Conservation (phyloP, 371 early-diverging fungal genomes). For the Rhizomucor pusillus region DNA sequence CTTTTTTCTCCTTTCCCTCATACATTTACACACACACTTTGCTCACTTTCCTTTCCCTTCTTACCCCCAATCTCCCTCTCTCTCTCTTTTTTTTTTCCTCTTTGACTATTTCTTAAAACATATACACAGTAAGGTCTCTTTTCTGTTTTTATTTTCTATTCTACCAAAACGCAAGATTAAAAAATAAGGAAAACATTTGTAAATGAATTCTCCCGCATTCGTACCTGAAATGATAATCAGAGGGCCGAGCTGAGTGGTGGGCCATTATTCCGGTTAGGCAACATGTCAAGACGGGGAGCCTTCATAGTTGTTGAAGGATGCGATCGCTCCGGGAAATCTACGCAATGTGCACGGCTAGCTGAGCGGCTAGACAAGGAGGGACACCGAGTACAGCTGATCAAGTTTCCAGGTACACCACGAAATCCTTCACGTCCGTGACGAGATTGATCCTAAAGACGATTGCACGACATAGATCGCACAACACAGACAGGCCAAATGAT, state of each 20-base stretch:
- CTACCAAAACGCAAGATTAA: too few relatives aligned
- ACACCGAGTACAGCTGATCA: slow-evolving; percentile 47
- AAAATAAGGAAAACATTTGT: too few relatives aligned
- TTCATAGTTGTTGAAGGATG: slow-evolving; percentile 98
- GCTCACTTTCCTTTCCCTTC: background rate
- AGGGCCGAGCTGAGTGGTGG: too few relatives aligned
- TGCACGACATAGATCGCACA: slow-evolving; percentile 76
- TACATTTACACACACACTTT: background rate
- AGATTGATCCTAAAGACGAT: too few relatives aligned
- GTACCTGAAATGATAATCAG: too few relatives aligned
- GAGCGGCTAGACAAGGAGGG: slow-evolving; percentile 52
- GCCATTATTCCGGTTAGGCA: too few relatives aligned
- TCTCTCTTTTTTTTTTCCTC: background rate
- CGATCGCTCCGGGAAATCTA: slow-evolving; percentile 96
- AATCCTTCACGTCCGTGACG: too few relatives aligned
- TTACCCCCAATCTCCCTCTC: background rate
- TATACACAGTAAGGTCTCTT: too few relatives aligned
- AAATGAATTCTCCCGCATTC: too few relatives aligned
- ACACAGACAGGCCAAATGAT: slow-evolving; percentile 92
- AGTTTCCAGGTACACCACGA: slow-evolving; percentile 69
- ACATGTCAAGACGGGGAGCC: slow-evolving; percentile 64
- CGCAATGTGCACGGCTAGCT: slow-evolving; percentile 76
- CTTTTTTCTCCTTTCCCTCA: background rate
- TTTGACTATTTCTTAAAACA: background rate
- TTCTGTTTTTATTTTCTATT: too few relatives aligned